These are phyloP conservation scores for Vitis riparia DNA, from an alignment of 164 flowering plant genomes.

Conservation along the genomic window DNA sequence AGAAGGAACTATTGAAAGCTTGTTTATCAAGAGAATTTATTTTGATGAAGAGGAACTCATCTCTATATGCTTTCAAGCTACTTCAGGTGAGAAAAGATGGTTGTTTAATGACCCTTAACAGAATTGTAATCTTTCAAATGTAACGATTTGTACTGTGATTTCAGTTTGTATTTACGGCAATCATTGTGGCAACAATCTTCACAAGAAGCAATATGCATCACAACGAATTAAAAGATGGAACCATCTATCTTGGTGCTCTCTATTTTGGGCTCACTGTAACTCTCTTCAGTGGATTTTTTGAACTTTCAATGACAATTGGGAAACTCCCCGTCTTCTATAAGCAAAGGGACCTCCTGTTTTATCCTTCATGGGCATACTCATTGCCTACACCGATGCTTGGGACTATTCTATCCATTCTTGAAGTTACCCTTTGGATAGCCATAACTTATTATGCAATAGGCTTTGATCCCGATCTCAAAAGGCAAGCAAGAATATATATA, in stretches of 20 bases:
- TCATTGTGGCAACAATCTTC: slow-evolving; percentile 39
- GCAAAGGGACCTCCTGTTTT: slow-evolving; percentile 59
- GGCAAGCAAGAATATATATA: slow-evolving; percentile 14
- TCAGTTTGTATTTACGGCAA: slow-evolving; percentile 34
- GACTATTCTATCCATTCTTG: slow-evolving; percentile 36
- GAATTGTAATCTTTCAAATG: not conserved
- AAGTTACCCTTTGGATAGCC: slow-evolving; percentile 33
- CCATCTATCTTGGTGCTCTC: slow-evolving; percentile 43
- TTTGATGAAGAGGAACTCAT: slow-evolving; percentile 49
- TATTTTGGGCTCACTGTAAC: slow-evolving; percentile 24
- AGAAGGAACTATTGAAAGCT: slow-evolving; percentile 40
- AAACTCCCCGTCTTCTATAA: slow-evolving; percentile 67
- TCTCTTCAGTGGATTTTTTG: slow-evolving; percentile 46
- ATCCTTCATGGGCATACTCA: slow-evolving; percentile 64
- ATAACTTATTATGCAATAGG: slow-evolving; percentile 45
- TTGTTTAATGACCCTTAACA: no score
- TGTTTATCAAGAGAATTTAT: slow-evolving; percentile 34
- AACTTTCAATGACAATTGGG: slow-evolving; percentile 38
- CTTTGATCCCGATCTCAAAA: slow-evolving; percentile 38
- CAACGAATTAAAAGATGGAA: slow-evolving; percentile 34
- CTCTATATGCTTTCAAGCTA: slow-evolving; percentile 40
- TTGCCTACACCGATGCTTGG: slow-evolving; percentile 39
- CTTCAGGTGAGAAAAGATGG: slow-evolving; percentile 23
- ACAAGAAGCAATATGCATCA: slow-evolving; percentile 29
- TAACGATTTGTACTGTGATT: not conserved